Evolutionary conservation across 2,329 filamentous ascomycete species (phyloP).

Genomic region (Fusarium paranaense): DNA sequence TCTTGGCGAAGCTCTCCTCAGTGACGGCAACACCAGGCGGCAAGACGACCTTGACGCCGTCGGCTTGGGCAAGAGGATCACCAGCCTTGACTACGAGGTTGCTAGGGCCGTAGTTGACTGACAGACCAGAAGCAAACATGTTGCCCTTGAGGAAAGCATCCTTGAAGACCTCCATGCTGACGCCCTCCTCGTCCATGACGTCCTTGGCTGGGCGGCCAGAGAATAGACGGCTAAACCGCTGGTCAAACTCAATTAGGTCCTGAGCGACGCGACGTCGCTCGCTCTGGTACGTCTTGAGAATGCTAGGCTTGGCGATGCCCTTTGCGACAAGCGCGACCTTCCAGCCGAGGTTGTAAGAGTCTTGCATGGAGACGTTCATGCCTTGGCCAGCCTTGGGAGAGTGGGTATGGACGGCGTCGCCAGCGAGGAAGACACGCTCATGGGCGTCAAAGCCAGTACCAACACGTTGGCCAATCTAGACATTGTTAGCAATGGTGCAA

Average conservation of each 20-base stretch:
- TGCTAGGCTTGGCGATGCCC: slow-evolving; percentile 53
- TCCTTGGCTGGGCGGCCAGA: slow-evolving; percentile 64
- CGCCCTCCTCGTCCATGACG: slow-evolving; percentile 70
- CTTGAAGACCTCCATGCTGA: slow-evolving; percentile 73
- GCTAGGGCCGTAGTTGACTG: slow-evolving; percentile 33
- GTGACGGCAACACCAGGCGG: not conserved
- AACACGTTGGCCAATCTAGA: slow-evolving; percentile 70
- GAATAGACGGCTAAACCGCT: slow-evolving; percentile 67
- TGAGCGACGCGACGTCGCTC: slow-evolving; percentile 71
- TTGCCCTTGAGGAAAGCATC: slow-evolving; percentile 70
- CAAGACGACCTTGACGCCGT: slow-evolving; percentile 2
- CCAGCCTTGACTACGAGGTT: slow-evolving; percentile 23
- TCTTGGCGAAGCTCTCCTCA: not conserved
- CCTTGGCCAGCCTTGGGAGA: slow-evolving; percentile 75
- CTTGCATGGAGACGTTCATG: slow-evolving; percentile 80
- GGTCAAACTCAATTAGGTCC: slow-evolving; percentile 74
- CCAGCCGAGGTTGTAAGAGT: slow-evolving; percentile 67
- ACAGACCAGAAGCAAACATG: slow-evolving; percentile 39
- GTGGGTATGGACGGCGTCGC: slow-evolving; percentile 71
- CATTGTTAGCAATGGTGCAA: not conserved
- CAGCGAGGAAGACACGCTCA: slow-evolving; percentile 75
- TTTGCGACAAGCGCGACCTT: slow-evolving; percentile 63
- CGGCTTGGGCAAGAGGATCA: slow-evolving; percentile 1
- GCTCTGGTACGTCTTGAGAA: slow-evolving; percentile 62
- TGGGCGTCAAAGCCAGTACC: slow-evolving; percentile 66